Evolutionary conservation across 371 early-diverging fungal species (phyloP), one percentile per base, ranked within the genome.

Genomic region (Mucor plumbeus): DNA sequence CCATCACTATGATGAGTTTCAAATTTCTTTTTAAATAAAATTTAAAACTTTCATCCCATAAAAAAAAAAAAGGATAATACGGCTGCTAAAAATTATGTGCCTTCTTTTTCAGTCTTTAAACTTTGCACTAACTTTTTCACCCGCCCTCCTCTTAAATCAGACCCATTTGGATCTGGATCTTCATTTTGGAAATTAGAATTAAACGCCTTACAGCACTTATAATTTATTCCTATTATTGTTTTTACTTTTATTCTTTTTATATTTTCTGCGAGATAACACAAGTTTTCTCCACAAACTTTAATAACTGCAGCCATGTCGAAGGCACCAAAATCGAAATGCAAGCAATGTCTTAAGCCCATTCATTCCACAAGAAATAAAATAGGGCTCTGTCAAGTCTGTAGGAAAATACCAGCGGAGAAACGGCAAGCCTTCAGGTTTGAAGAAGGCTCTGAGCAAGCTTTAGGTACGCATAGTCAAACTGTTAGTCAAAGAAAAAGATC

Each of bases 401-500:
- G 54, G 63, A 61, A 54, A 63, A 63, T 63, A 54, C 54, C 54
- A 50, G 40, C 39, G 38, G 63, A 63, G 63, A 63, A 63, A 35
- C 63, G 15, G 63, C 63, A 56, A 56, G 17, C 57, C 57, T 59
- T 59, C 59, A 59, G 41, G 38, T 59, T 59, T 59, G 59, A 59
- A 59, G 59, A 59, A 59, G 59, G 59, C 41, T 59, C 59, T 59
- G 59, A 59, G 59, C 59, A 63, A 63, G 63, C 63, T 39, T 63
- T 63, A 54, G 63, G 54, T 54, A 63, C 63, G 38, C 38, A 53
- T 39, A 53, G 54, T 63, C 63, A 63, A 63, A 63, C 63, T 63
- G 63, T 40, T 63, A 63, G 63, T 63, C 63, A 54, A 54, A 63
- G 63, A 63, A 63, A 63, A 63, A 50, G 63, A 54, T 63, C 63